A percentile compares a stretch with the other conserved stretches of the same genome.
These are phyloP conservation scores for Dothideomycetes sp. DNA, from an alignment of 2,329 filamentous ascomycete genomes.

Conservation along the genomic window DNA sequence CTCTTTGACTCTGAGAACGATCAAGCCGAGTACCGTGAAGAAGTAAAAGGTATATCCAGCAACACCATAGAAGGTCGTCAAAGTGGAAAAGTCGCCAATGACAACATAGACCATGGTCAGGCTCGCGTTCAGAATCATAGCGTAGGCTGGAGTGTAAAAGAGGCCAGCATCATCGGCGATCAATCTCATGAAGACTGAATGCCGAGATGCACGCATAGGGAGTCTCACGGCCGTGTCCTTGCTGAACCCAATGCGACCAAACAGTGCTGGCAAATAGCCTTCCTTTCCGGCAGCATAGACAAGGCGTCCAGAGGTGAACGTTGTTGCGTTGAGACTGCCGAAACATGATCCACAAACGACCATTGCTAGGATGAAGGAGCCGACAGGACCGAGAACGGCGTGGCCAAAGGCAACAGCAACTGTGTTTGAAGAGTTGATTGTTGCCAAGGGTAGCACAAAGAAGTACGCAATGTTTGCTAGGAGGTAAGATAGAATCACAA, in stretches of 20 bases:
- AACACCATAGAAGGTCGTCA: constrained; percentile 95
- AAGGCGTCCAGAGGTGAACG: constrained; percentile 83
- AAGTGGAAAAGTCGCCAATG: constrained; percentile 80
- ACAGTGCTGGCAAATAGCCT: constrained; percentile 76
- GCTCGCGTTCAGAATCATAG: constrained; percentile 67
- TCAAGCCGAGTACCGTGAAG: constrained; percentile 82
- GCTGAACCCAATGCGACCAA: constrained; percentile 70
- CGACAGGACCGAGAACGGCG: constrained; percentile 77
- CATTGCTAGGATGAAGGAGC: constrained; percentile 74
- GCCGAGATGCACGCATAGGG: constrained; percentile 30
- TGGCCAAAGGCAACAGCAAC: constrained; percentile 90
- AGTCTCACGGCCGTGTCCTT: constrained; percentile 24
- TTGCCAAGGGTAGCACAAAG: constrained; percentile 70
- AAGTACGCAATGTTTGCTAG: constrained; percentile 91
- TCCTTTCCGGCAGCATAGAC: constrained; percentile 94
- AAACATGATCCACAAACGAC: constrained; percentile 88
- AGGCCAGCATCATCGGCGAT: constrained; percentile 71
- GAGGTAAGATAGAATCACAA: constrained; percentile 84
- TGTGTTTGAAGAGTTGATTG: constrained; percentile 82
- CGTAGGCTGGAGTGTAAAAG: constrained; percentile 90
- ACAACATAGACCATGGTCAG: constrained; percentile 69
- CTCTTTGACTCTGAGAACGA: constrained; percentile 78
- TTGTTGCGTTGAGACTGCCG: constrained; percentile 85
- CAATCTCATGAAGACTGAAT: constrained; percentile 47
- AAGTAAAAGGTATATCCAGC: constrained; percentile 98